A percentile compares a stretch with the other conserved stretches of the same genome.
phyloP scores from a whole-genome alignment of 1,284 basidiomycete genomes.

The Stereum hirsutum region DNA sequence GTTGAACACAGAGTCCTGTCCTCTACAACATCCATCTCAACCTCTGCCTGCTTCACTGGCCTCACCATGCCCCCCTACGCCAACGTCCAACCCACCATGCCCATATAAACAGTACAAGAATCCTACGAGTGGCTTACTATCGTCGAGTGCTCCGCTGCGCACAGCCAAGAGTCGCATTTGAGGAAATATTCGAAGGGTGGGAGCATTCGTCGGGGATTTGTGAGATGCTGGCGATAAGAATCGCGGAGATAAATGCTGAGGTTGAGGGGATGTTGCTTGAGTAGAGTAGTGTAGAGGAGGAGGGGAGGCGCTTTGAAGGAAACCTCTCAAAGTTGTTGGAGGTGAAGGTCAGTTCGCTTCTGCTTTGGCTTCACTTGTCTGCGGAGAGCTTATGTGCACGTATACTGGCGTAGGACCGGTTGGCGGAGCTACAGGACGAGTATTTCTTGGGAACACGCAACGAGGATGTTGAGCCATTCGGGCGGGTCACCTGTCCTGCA shows the following conservation, averaged over 20 bases:
- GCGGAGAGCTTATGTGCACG: too few relatives aligned
- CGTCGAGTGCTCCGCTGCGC: conserved; percentile 80
- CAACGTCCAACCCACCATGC: conserved; percentile 43
- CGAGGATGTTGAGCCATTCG: conserved; percentile 85
- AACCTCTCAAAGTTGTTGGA: conserved; percentile 85
- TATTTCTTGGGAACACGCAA: conserved; percentile 90
- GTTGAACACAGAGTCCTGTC: conserved; percentile 27
- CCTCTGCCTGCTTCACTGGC: conserved; percentile 23
- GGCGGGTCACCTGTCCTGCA: conserved; percentile 85
- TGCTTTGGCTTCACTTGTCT: too few relatives aligned
- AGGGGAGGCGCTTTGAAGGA: conserved; percentile 60
- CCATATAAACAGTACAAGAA: conserved; percentile 82
- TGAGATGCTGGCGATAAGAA: conserved; percentile 55
- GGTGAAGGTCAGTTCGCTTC: conserved; percentile 57
- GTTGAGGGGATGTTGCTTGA: conserved; percentile 77
- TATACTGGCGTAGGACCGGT: conserved; percentile 58
- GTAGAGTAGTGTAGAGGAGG: conserved; percentile 81
- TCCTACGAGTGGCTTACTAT: conserved; percentile 93
- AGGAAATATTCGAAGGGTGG: conserved; percentile 71
- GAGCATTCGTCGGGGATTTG: conserved; percentile 69
- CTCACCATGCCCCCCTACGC: conserved; percentile 21
- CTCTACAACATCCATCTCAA: conserved; percentile 7
- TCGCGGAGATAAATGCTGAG: conserved; percentile 65
- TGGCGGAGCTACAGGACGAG: conserved; percentile 74
- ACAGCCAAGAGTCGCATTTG: conserved; percentile 87